Conservation (phyloP, 2,329 filamentous ascomycete species). For the Phaeosphaeriaceae sp. region DNA sequence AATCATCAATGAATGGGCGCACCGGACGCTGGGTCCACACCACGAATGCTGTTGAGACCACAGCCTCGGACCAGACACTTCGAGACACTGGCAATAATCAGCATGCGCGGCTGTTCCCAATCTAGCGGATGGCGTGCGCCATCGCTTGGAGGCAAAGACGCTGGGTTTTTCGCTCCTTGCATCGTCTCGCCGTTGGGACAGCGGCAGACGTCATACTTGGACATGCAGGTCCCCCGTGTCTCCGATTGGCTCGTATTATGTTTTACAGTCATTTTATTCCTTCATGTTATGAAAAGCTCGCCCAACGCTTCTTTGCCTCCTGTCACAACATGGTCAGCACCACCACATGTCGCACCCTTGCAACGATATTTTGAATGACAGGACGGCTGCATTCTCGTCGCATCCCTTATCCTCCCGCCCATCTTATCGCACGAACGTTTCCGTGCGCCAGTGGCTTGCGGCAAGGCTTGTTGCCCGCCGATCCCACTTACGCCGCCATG, state of each 20-base stretch:
- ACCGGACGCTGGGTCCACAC: conserved; percentile 17
- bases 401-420: neutral
- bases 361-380: neutral
- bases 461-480: conserved; percentile 13
- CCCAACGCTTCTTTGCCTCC: neutral
- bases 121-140: neutral
- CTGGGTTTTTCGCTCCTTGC: conserved; percentile 1
- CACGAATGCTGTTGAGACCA: conserved; percentile 25
- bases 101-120: neutral
- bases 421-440: conserved; percentile 21
- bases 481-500: conserved; percentile 15
- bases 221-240: conserved; percentile 14
- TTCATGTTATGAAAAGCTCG: neutral
- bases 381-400: neutral
- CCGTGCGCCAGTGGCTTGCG: conserved; percentile 9
- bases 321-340: neutral
- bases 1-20: conserved; percentile 14
- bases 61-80: conserved; percentile 6
- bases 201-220: neutral
- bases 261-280: neutral
- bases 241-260: neutral
- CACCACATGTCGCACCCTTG: neutral
- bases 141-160: conserved; percentile 4
- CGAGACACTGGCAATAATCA: neutral
- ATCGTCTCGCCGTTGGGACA: conserved; percentile 5